Base-by-base conservation (phyloP, 2,329 filamentous ascomycete species). In the Fusarium abutilonis region DNA sequence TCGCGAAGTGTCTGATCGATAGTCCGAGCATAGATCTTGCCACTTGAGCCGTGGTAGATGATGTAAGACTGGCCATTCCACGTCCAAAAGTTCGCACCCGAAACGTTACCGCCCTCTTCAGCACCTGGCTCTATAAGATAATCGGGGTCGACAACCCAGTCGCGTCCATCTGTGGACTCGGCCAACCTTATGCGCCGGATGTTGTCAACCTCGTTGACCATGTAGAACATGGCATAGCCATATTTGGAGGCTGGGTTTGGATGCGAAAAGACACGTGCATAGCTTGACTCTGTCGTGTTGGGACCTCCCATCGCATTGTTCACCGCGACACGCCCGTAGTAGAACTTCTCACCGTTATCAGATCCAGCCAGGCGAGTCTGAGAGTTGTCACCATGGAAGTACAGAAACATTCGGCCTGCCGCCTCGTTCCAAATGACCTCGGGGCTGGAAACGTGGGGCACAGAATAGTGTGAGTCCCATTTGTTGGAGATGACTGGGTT, bases 171-270 rank as follows among this genome's bases (percentile, higher is more conserved):
- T 0, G 19, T 13, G 3, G 69, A 71, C 50, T 71, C 69, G 2
- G 69, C 69, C 3, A 70, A 58, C 3, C 69, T 54, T 3, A 71
- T 71, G 9, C 68, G 67, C 31, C 69, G 68, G 2, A 48, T 43
- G 35, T 70, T 60, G 34, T 71, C 60, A 0, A 40, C 15, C 31
- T 70, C 69, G 21, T 71, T 71, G 39, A 39, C 67, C 69, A 71
- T 71, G 52, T 70, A 71, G 31, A 71, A 71, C 69, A 71, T 71
- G 36, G 59, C 68, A 15, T 70, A 71, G 0, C 45, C 41, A 41
- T 69, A 70, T 1, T 47, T 57, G n/a, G 67, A 70, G 0, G 39
- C 38, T 4, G 59, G 3, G 17, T 70, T 57, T 2, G 60, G 68
- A 31, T 71, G 69, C 9, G 34, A 7, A 39, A 71, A 71, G 8